These are phyloP conservation scores for Candida succiphila DNA, from an alignment of 805 yeast genomes.

Conservation along the genomic window DNA sequence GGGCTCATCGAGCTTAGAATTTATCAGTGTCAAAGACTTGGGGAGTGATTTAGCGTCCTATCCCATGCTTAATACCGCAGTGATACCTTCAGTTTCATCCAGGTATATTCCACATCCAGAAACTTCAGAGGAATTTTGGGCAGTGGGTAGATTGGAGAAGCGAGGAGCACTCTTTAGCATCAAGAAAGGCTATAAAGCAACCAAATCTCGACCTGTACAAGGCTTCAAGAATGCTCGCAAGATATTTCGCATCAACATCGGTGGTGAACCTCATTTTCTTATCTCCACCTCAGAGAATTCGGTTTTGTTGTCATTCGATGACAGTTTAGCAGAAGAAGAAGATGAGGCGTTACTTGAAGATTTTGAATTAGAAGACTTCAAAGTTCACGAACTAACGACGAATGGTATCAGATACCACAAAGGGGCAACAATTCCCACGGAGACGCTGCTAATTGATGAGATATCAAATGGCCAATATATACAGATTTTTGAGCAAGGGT, in stretches of 20 bases:
- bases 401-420: too few species aligned
- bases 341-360: not conserved
- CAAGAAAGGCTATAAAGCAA: slow-evolving; percentile 14
- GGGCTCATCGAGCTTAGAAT: not conserved
- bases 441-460: too few species aligned
- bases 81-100: slow-evolving; percentile 9
- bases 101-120: slow-evolving; percentile 10
- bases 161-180: slow-evolving; percentile 16
- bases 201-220: slow-evolving; percentile 7
- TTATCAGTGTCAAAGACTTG: slow-evolving; percentile 11
- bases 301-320: slow-evolving; percentile 4
- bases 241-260: slow-evolving; percentile 6
- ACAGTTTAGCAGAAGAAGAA: not conserved
- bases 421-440: too few species aligned
- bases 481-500: slow-evolving; percentile 12
- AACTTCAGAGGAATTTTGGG: slow-evolving; percentile 20
- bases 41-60: slow-evolving; percentile 13
- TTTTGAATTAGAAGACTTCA: too few species aligned
- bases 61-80: slow-evolving; percentile 16
- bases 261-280: slow-evolving; percentile 5
- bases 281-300: slow-evolving; percentile 8
- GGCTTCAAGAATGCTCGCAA: slow-evolving; percentile 7
- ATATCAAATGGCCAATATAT: slow-evolving; percentile 6
- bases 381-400: too few species aligned
- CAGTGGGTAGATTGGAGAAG: slow-evolving; percentile 14